Evolutionary conservation across 2,329 filamentous ascomycete species (phyloP).

Genomic region (Metarhizium anisopliae): DNA sequence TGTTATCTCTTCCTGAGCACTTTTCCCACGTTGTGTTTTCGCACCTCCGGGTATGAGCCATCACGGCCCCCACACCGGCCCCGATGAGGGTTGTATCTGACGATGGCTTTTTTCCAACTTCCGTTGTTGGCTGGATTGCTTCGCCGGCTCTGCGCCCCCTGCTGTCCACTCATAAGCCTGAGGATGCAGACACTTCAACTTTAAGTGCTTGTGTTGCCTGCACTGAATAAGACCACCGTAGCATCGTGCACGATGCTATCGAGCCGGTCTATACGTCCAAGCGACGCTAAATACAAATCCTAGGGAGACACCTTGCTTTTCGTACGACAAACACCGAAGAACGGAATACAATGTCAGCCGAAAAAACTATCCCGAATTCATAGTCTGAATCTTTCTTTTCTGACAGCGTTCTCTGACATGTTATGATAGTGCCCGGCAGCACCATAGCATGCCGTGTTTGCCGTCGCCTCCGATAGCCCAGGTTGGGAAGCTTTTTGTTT

Average conservation of each 20-base stretch:
- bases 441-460: background rate
- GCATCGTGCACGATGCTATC: background rate
- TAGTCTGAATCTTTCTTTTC: background rate
- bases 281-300: background rate
- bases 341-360: too few relatives aligned
- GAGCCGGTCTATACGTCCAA: background rate
- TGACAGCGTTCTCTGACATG: background rate
- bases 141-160: background rate
- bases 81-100: background rate
- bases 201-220: background rate
- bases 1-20: background rate
- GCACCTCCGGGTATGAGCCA: background rate
- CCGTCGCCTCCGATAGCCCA: background rate
- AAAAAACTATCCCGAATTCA: background rate
- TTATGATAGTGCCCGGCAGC: background rate
- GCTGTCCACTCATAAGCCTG: background rate
- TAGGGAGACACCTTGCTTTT: background rate
- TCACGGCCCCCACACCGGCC: constrained; percentile 1
- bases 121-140: background rate
- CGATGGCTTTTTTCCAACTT: background rate
- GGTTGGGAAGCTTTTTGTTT: background rate
- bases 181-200: background rate
- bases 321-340: background rate
- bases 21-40: background rate
- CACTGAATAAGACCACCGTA: background rate